phyloP scores from a whole-genome alignment of 768 basidiomycete species.

The Boletus sp. region DNA sequence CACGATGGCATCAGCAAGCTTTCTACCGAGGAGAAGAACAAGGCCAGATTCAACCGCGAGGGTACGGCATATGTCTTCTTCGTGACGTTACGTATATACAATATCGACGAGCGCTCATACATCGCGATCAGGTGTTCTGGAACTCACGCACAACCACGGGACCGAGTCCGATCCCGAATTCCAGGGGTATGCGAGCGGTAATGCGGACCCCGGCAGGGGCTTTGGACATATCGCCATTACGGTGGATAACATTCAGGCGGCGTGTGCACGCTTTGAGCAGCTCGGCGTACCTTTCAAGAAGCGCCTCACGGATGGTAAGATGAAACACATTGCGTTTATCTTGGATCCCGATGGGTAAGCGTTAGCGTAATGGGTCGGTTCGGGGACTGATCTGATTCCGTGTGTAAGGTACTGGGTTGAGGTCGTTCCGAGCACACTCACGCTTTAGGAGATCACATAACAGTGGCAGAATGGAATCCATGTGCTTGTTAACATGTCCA shows the following conservation, averaged over 20 bases:
- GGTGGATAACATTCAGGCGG: constrained; percentile 77
- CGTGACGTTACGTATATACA: not conserved
- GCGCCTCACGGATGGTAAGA: constrained; percentile 77
- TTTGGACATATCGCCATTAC: constrained; percentile 91
- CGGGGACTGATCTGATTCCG: not conserved
- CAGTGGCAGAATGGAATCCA: not conserved
- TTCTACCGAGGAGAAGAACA: constrained; percentile 50
- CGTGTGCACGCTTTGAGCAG: constrained; percentile 79
- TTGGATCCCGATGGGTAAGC: constrained; percentile 78
- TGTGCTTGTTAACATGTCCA: constrained; percentile 1
- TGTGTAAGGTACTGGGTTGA: constrained; percentile 61
- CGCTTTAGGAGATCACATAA: constrained; percentile 16
- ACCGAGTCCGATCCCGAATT: constrained; percentile 78
- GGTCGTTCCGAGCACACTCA: constrained; percentile 39
- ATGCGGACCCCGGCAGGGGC: constrained; percentile 70
- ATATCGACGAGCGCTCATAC: not conserved
- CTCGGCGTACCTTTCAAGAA: constrained; percentile 87
- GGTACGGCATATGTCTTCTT: constrained; percentile 38
- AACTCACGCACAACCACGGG: constrained; percentile 88
- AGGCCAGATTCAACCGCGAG: constrained; percentile 57
- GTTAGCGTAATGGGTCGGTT: not conserved
- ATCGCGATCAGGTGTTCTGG: constrained; percentile 59
- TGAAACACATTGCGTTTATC: constrained; percentile 82
- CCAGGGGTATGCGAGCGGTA: constrained; percentile 82
- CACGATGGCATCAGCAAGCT: constrained; percentile 46